Percentiles rank a stretch among this genome's conserved stretches.
phyloP scores from a whole-genome alignment of 768 basidiomycete species.

The Rhizopogon salebrosus region DNA sequence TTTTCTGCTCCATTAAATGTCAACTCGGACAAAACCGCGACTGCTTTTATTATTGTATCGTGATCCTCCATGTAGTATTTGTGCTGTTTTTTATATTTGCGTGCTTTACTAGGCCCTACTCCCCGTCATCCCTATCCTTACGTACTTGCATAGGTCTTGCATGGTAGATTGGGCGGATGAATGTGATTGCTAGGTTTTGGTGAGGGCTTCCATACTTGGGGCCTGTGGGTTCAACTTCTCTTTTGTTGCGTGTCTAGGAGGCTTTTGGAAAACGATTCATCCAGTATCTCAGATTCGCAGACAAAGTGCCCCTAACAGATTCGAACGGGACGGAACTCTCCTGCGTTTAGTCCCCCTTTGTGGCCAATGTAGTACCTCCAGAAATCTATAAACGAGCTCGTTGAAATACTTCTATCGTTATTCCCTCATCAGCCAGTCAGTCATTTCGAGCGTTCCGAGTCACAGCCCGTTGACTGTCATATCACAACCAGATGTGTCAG shows the following conservation, averaged over 20 bases:
- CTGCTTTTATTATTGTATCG: slow-evolving; percentile 1
- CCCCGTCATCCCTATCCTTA: neutral
- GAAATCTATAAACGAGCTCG: too few species aligned
- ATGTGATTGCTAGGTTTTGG: neutral
- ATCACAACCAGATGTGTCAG: neutral
- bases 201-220: neutral
- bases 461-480: too few species aligned
- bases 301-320: too few species aligned
- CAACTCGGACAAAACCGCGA: neutral
- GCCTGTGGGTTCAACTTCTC: neutral
- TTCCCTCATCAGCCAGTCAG: too few species aligned
- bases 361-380: too few species aligned
- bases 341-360: too few species aligned
- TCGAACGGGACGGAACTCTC: too few species aligned
- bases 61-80: neutral
- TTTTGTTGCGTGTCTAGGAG: neutral
- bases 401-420: too few species aligned
- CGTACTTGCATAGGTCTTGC: neutral
- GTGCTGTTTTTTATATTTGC: neutral
- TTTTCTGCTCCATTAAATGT: neutral
- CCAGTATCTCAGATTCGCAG: too few species aligned
- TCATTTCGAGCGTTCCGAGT: too few species aligned
- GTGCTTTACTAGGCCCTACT: neutral
- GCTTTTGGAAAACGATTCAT: too few species aligned
- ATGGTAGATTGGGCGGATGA: neutral